phyloP scores from a whole-genome alignment of 1,284 basidiomycete genomes.

The Mixia osmundae region DNA sequence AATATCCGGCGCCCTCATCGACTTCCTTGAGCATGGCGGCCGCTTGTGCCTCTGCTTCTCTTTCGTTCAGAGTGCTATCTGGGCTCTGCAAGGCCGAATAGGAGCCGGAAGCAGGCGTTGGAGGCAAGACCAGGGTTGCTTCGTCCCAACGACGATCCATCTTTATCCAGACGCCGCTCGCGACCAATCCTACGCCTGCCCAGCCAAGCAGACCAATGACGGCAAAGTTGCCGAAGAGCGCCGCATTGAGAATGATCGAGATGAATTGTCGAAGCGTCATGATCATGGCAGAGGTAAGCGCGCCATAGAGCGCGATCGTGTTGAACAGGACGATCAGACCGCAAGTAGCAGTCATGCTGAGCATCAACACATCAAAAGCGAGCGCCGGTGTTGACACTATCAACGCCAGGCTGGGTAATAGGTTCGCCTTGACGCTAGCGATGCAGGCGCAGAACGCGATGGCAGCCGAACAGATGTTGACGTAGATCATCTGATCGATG shows the following conservation, averaged over 20 bases:
- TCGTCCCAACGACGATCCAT: conserved; percentile 8
- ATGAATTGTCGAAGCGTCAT: conserved; percentile 15
- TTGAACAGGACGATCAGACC: conserved; percentile 16
- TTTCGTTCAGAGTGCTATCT: neutral
- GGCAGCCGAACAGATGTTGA: conserved; percentile 11
- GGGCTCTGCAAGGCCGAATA: too few species aligned
- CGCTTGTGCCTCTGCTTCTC: neutral
- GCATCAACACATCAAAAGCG: conserved; percentile 9
- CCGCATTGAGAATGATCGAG: conserved; percentile 16
- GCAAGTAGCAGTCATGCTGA: conserved; percentile 13
- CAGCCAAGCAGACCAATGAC: conserved; percentile 6
- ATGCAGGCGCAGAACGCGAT: conserved; percentile 11
- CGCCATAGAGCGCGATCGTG: conserved; percentile 15
- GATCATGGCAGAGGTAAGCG: neutral
- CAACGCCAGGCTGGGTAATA: conserved; percentile 3
- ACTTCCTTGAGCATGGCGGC: too few species aligned
- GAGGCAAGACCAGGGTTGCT: neutral
- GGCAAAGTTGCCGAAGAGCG: conserved; percentile 15
- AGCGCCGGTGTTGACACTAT: conserved; percentile 1
- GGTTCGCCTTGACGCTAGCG: conserved; percentile 4
- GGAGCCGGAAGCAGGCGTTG: neutral
- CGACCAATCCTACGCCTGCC: conserved; percentile 7
- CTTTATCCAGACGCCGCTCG: conserved; percentile 9
- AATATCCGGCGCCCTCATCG: too few species aligned
- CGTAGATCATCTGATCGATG: conserved; percentile 16